Conservation (phyloP, 2,329 filamentous ascomycete species). For the Cryphonectria radicalis region DNA sequence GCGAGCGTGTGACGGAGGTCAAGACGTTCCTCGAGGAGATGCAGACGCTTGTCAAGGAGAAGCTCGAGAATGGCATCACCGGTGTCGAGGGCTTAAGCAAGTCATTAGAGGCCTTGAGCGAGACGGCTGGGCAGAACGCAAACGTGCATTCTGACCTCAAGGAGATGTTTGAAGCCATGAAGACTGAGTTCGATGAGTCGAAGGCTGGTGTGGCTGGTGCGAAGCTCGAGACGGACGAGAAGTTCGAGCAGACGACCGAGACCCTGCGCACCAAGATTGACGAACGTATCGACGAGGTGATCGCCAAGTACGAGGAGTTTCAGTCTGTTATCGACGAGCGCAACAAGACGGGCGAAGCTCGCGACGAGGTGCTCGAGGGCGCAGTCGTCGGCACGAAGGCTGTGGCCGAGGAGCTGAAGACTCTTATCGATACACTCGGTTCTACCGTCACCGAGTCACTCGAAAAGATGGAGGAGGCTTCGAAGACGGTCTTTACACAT, state of each 20-base stretch:
- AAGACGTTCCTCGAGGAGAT: slow-evolving; percentile 79
- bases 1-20: slow-evolving; percentile 78
- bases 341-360: slow-evolving; percentile 72
- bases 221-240: slow-evolving; percentile 84
- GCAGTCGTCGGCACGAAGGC: slow-evolving; percentile 76
- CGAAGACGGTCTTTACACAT: slow-evolving; percentile 81
- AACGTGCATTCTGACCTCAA: slow-evolving; percentile 66
- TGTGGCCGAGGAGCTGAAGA: slow-evolving; percentile 84
- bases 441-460: slow-evolving; percentile 79
- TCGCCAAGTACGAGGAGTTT: slow-evolving; percentile 87
- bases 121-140: slow-evolving; percentile 63
- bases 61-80: slow-evolving; percentile 74
- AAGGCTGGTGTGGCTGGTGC: slow-evolving; percentile 77
- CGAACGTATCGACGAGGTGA: slow-evolving; percentile 73
- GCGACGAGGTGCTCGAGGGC: slow-evolving; percentile 73
- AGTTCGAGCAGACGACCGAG: slow-evolving; percentile 64
- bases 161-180: slow-evolving; percentile 75
- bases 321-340: slow-evolving; percentile 76
- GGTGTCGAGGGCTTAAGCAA: slow-evolving; percentile 76
- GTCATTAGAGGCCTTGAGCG: slow-evolving; percentile 68
- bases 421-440: slow-evolving; percentile 83
- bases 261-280: slow-evolving; percentile 60
- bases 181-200: slow-evolving; percentile 84
- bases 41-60: slow-evolving; percentile 74
- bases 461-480: slow-evolving; percentile 86